These are phyloP conservation scores for Balakata baccata DNA, from an alignment of 345 rosid genomes.

Conservation along the genomic window DNA sequence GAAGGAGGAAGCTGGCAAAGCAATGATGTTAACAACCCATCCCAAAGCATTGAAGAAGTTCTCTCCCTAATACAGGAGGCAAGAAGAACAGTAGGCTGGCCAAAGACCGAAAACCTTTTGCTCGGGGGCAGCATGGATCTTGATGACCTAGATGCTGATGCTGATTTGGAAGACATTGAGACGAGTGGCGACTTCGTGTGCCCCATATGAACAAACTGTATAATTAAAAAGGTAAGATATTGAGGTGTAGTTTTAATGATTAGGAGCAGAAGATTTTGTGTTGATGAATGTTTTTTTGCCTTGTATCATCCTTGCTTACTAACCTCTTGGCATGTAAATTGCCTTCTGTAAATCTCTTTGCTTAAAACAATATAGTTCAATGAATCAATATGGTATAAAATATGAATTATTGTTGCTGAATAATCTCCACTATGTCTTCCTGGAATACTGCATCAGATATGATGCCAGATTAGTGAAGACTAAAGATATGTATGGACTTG, in stretches of 20 bases:
- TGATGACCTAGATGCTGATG: slow-evolving; percentile 68
- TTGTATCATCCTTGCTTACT: background rate
- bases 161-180: slow-evolving; percentile 44
- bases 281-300: background rate
- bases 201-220: slow-evolving; percentile 28
- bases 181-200: slow-evolving; percentile 59
- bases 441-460: background rate
- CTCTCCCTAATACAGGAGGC: slow-evolving; percentile 69
- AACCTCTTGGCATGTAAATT: background rate
- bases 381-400: background rate
- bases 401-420: background rate
- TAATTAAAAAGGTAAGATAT: too few species aligned
- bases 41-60: slow-evolving; percentile 67
- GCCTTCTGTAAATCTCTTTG: slow-evolving; percentile 1
- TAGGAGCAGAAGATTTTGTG: background rate
- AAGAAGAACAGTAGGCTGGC: slow-evolving; percentile 37
- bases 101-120: slow-evolving; percentile 36
- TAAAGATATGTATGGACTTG: background rate
- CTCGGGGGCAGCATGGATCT: slow-evolving; percentile 59
- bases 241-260: background rate
- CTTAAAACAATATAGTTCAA: background rate
- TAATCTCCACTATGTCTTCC: background rate
- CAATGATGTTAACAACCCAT: slow-evolving; percentile 51
- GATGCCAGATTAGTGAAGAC: background rate
- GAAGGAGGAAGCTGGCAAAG: slow-evolving; percentile 52